These are phyloP conservation scores for Metschnikowia dekortorum DNA, from an alignment of 805 yeast genomes.

Conservation along the genomic window DNA sequence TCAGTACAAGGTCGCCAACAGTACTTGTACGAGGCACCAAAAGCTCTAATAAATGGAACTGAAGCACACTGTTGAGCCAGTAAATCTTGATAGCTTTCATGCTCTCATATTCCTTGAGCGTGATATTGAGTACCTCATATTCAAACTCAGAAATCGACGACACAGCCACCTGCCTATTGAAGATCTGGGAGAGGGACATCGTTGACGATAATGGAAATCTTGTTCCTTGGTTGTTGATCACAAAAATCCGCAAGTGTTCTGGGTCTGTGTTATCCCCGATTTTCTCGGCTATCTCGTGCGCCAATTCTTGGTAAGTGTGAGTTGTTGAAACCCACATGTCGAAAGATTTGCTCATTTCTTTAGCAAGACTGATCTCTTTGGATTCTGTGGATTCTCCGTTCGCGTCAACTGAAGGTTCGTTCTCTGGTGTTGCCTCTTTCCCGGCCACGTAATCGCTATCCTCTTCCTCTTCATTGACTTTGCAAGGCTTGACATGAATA, in stretches of 20 bases:
- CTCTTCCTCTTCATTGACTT: slow-evolving; percentile 43
- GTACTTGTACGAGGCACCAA: slow-evolving; percentile 62
- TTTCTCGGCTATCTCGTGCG: slow-evolving; percentile 53
- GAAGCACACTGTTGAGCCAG: slow-evolving; percentile 70
- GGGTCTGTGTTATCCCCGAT: slow-evolving; percentile 49
- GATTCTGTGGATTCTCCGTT: slow-evolving; percentile 15
- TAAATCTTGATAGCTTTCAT: slow-evolving; percentile 60
- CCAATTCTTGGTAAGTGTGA: slow-evolving; percentile 55
- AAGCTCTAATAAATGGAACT: slow-evolving; percentile 64
- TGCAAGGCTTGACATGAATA: slow-evolving; percentile 46
- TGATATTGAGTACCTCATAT: slow-evolving; percentile 73
- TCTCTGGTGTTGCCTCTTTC: slow-evolving; percentile 12
- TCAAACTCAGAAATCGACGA: slow-evolving; percentile 48
- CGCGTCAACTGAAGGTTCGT: slow-evolving; percentile 12
- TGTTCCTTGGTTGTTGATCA: slow-evolving; percentile 55
- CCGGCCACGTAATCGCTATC: slow-evolving; percentile 44
- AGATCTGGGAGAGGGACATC: slow-evolving; percentile 35
- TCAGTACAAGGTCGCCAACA: slow-evolving; percentile 51
- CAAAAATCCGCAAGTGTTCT: slow-evolving; percentile 59
- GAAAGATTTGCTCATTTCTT: slow-evolving; percentile 27
- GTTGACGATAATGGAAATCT: slow-evolving; percentile 42
- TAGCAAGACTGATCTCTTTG: slow-evolving; percentile 17
- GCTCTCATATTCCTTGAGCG: slow-evolving; percentile 72
- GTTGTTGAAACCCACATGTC: slow-evolving; percentile 68
- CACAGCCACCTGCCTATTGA: slow-evolving; percentile 41